Evolutionary conservation across 768 basidiomycete species (phyloP).

Genomic region (Nidula microcarpa): DNA sequence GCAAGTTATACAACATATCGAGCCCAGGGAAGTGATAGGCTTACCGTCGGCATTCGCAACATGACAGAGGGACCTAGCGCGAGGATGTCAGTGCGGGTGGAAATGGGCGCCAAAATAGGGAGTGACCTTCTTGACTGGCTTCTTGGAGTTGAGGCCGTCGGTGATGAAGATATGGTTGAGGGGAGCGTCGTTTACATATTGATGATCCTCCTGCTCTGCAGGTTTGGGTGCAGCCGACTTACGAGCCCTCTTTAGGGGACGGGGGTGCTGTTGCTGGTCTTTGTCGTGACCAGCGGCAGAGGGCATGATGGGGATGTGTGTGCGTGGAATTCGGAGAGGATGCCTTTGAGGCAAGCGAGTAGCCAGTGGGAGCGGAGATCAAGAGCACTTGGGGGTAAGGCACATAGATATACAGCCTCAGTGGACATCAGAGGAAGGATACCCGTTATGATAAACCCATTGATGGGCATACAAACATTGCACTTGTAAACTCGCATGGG

Average conservation of each 20-base stretch:
- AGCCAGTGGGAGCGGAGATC: conserved; percentile 21
- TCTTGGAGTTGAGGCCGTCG: conserved; percentile 42
- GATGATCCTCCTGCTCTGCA: conserved; percentile 19
- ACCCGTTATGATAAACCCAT: neutral
- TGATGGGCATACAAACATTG: neutral
- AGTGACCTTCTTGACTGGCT: conserved; percentile 43
- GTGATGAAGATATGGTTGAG: conserved; percentile 51
- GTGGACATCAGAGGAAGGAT: neutral
- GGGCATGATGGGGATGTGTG: conserved; percentile 12
- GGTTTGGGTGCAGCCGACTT: conserved; percentile 21
- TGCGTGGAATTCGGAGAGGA: conserved; percentile 27
- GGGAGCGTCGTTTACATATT: conserved; percentile 22
- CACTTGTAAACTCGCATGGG: neutral
- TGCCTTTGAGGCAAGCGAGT: conserved; percentile 24
- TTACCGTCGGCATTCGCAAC: conserved; percentile 61
- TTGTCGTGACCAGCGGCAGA: conserved; percentile 13
- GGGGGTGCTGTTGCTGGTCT: conserved; percentile 15
- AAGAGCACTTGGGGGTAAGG: conserved; percentile 15
- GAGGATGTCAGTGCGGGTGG: neutral
- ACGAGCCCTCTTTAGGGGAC: conserved; percentile 46
- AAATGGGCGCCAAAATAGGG: too few species aligned
- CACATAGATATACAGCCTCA: conserved; percentile 19
- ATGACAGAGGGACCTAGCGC: conserved; percentile 49
- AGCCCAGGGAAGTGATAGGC: conserved; percentile 9
- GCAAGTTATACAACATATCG: conserved; percentile 3